Percentiles rank a stretch among this genome's conserved stretches.
Conservation (phyloP, 257 asterid species). For the Solanum sparsipilum region DNA sequence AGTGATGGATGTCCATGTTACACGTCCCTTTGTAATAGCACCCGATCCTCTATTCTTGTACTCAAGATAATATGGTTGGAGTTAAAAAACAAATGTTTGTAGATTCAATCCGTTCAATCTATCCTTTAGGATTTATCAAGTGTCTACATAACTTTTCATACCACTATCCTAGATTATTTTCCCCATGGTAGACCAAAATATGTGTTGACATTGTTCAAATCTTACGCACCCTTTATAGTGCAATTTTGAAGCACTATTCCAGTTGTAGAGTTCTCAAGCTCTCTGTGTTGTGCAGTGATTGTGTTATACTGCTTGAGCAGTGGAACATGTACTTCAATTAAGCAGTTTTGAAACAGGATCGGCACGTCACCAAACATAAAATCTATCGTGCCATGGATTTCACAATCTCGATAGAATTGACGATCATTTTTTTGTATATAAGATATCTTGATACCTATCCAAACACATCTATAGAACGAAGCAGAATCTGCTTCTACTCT, state of each 20-base stretch:
- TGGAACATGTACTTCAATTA: too few relatives aligned
- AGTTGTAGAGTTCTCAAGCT: background rate
- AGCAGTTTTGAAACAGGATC: background rate
- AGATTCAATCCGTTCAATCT: background rate
- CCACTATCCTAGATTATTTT: background rate
- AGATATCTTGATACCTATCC: background rate
- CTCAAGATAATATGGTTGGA: background rate
- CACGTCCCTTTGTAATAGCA: background rate
- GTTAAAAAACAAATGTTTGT: background rate
- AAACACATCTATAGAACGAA: too few relatives aligned
- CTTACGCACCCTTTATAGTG: background rate
- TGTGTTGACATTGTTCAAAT: background rate
- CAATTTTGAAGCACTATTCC: background rate
- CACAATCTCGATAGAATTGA: background rate
- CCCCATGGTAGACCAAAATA: background rate
- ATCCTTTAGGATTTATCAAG: background rate
- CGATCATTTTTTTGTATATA: too few relatives aligned
- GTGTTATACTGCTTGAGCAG: background rate
- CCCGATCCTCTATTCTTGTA: background rate
- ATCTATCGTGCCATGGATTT: background rate
- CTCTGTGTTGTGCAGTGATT: background rate
- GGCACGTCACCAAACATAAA: background rate
- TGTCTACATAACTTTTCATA: background rate
- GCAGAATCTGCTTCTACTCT: background rate
- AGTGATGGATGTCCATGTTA: background rate